Base-by-base conservation (phyloP, 495 filamentous ascomycete genomes). In the Trichoderma asperelloides region DNA sequence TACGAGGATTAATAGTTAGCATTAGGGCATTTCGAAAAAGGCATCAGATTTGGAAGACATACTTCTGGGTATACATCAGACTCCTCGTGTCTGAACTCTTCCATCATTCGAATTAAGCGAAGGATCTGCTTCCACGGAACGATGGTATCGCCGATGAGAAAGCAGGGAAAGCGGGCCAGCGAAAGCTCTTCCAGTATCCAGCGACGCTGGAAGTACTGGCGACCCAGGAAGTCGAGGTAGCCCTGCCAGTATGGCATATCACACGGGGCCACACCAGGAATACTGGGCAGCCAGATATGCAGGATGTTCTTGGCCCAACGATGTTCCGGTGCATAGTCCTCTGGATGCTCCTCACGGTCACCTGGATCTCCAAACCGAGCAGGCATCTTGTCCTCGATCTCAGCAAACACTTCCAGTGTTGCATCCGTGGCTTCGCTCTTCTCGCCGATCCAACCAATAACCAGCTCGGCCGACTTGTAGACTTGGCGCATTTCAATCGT, bases 401-500 rank as follows among this genome's bases (percentile, higher is more conserved):
- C 37, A 43, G 39, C 40, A 8, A 65, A 43, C 7, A 25, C 28
- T 13, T 25, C 33, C 41, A 65, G 47, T 6, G 39, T 43, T 2
- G 28, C 64, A n/a, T 65, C 64, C 2, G 64, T 65, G 64, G 47
- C 40, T n/a, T 45, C 40, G 2, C 7, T 16, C 64, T 65, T 65
- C 27, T 62, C 65, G 30, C 65, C 65, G 6, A 67, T 15, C 71
- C 70, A 74, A 23, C 67, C 73, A 25, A 70, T 63, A 11, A 75
- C 71, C 33, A 63, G 51, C 1, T 28, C 18, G 41, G 73, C 73
- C 30, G 68, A 40, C 37, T 69, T n/a, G 65, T 71, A 75, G 41
- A 75, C 71, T 8, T 66, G 45, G 21, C 67, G 67, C 73, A 75
- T 75, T 25, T 66, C 65, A 2, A 65, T 37, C 1, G 71, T 69